Evolutionary conservation across 176 grass and related monocot species (phyloP), one percentile per base, ranked within the genome.

Genomic region (Canna indica): DNA sequence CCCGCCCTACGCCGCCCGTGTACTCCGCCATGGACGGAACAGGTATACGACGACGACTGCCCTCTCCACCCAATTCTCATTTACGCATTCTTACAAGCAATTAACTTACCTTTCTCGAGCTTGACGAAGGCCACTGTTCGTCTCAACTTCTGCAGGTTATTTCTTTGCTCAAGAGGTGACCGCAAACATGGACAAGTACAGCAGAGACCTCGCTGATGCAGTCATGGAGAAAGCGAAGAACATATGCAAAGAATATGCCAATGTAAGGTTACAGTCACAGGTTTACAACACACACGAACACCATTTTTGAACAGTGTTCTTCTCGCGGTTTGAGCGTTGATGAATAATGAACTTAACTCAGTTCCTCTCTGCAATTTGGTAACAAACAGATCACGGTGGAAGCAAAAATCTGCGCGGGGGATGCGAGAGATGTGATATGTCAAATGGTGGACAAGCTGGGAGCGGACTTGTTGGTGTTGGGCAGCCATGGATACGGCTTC

Each of bases 201-300:
- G 87, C 87, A 71, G 33, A 71, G 87, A 87, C 35, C 79, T 87
- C 22, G 87, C 91, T 20, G 87, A 87, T 67, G 75, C 82, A 14
- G 87, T 90, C 54, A 80, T 88, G 42, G 77, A 83, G 56, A 95
- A 78, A 59, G 75, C 87, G 47, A 76, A 80, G 64, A 85, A 85
- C 36, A 77, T 88, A 34, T 91, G 87, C 87, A 79, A 79, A 62
- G 72, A 79, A 39, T 64, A 83, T 69, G 3, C 32, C 75, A 82
- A 91, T 70, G 87, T 88, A 17, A 56, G 29, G 1, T 67, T 33
- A 3, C 14, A 17, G 26, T n/a, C n/a, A n/a, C n/a, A n/a, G n/a
- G n/a, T n/a, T n/a, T n/a, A n/a, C n/a, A n/a, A n/a, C n/a, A n/a
- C n/a, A n/a, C n/a, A n/a, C n/a, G n/a, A n/a, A n/a, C n/a, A n/a